Conservation (phyloP, 1,139 yeast genomes). For the Taphrina confusa region DNA sequence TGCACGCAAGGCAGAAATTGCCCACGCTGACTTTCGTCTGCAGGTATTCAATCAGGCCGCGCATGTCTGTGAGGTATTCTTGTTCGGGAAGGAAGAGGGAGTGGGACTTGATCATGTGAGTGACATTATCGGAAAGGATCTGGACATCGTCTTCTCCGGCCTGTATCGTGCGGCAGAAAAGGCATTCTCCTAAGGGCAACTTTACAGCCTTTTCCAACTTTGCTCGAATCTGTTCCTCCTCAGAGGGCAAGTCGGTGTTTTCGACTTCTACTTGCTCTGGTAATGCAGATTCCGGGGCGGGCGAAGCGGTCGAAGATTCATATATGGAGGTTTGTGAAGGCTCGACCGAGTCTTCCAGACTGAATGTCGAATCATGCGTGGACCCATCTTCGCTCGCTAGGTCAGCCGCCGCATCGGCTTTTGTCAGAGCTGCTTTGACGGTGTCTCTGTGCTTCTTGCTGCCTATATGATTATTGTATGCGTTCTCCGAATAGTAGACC, state of each 20-base stretch:
- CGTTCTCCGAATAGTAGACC: constrained; percentile 41
- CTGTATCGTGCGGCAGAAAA: constrained; percentile 29
- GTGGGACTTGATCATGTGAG: constrained; percentile 73
- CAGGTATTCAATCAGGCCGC: constrained; percentile 71
- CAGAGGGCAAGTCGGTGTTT: constrained; percentile 22
- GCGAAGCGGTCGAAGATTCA: constrained; percentile 48
- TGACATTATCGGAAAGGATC: constrained; percentile 67
- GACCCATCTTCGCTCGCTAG: constrained; percentile 39
- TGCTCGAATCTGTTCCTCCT: constrained; percentile 46
- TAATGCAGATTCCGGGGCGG: constrained; percentile 11
- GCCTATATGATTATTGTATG: constrained; percentile 41
- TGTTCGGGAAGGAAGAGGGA: constrained; percentile 87
- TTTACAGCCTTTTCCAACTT: constrained; percentile 42
- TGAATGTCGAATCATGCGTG: constrained; percentile 47
- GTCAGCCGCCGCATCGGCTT: constrained; percentile 33
- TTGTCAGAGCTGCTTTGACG: constrained; percentile 27
- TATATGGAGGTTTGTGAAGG: constrained; percentile 69
- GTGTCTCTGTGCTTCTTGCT: constrained; percentile 40
- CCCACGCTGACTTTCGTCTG: constrained; percentile 86
- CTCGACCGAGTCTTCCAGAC: constrained; percentile 60
- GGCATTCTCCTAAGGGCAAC: constrained; percentile 21
- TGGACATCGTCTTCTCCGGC: constrained; percentile 43
- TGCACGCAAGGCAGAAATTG: constrained; percentile 78
- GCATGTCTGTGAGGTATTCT: constrained; percentile 64
- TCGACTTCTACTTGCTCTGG: not conserved